Percentiles rank a stretch among this genome's conserved stretches.
Evolutionary conservation across 2,329 filamentous ascomycete species (phyloP).

Genomic region (Fusarium oligoseptatum): DNA sequence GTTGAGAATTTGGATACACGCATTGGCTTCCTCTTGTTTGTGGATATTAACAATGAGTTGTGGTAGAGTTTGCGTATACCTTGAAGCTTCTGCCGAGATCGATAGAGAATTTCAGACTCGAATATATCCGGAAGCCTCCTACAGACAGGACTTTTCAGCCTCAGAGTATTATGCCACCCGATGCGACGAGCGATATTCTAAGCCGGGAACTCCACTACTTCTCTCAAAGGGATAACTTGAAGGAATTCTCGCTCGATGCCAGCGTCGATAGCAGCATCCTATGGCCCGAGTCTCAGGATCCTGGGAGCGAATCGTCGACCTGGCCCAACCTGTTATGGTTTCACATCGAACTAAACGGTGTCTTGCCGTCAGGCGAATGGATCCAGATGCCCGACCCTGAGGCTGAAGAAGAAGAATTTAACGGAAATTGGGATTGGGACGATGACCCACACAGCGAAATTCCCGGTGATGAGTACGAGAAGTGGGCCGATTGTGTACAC

Average conservation of each 20-base stretch:
- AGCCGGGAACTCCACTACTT: constrained; percentile 1
- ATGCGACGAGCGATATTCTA: neutral
- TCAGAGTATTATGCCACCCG: neutral
- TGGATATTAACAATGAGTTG: neutral
- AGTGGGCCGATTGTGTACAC: neutral
- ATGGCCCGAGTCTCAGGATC: neutral
- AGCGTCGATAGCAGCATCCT: constrained; percentile 23
- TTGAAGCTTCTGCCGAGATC: constrained; percentile 8
- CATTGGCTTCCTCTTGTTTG: neutral
- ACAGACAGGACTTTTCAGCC: neutral
- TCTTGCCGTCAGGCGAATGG: constrained; percentile 15
- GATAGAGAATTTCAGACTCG: constrained; percentile 1
- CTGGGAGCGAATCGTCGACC: neutral
- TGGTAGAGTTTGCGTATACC: constrained; percentile 13
- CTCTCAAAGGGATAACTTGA: constrained; percentile 1
- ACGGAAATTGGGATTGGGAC: neutral
- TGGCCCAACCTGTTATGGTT: constrained; percentile 7
- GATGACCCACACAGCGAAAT: neutral
- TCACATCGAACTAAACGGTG: constrained; percentile 6
- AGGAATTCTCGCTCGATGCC: constrained; percentile 10
- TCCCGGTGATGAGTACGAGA: constrained; percentile 2
- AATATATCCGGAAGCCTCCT: constrained; percentile 5
- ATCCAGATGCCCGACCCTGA: neutral
- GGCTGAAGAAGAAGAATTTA: neutral
- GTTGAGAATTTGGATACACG: neutral